A percentile compares a stretch with the other conserved stretches of the same genome.
phyloP scores from a whole-genome alignment of 371 early-diverging fungal species.

The Saksenaea oblongispora region DNA sequence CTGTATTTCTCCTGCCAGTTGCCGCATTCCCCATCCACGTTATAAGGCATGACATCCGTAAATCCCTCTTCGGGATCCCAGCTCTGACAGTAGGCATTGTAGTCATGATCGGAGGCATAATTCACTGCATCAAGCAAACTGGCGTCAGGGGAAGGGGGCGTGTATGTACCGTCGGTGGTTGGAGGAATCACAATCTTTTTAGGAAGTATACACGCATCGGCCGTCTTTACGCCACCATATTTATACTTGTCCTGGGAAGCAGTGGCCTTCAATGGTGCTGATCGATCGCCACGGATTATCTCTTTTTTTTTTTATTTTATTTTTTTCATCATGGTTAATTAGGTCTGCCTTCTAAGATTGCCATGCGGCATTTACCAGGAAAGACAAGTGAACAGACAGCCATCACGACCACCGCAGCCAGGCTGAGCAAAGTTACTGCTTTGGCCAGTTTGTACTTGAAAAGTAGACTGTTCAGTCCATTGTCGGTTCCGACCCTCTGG shows the following conservation, averaged over 20 bases:
- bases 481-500: slow-evolving; percentile 18
- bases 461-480: slow-evolving; percentile 16
- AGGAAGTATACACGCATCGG: slow-evolving; percentile 18
- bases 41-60: slow-evolving; percentile 14
- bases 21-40: slow-evolving; percentile 29
- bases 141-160: slow-evolving; percentile 32
- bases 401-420: slow-evolving; percentile 24
- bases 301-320: background rate
- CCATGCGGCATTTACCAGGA: slow-evolving; percentile 14
- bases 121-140: slow-evolving; percentile 24
- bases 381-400: slow-evolving; percentile 23
- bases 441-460: slow-evolving; percentile 31
- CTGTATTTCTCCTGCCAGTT: slow-evolving; percentile 35
- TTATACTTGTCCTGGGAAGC: background rate
- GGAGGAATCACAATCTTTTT: slow-evolving; percentile 17
- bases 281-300: background rate
- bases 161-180: slow-evolving; percentile 31
- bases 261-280: background rate
- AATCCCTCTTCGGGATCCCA: slow-evolving; percentile 23
- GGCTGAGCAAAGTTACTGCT: slow-evolving; percentile 24
- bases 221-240: slow-evolving; percentile 3
- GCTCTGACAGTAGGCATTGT: slow-evolving; percentile 24
- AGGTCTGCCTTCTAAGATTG: background rate
- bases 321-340: background rate
- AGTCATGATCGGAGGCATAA: slow-evolving; percentile 13